phyloP scores from a whole-genome alignment of 2,329 filamentous ascomycete species.

The Raffaelea ambrosiae region DNA sequence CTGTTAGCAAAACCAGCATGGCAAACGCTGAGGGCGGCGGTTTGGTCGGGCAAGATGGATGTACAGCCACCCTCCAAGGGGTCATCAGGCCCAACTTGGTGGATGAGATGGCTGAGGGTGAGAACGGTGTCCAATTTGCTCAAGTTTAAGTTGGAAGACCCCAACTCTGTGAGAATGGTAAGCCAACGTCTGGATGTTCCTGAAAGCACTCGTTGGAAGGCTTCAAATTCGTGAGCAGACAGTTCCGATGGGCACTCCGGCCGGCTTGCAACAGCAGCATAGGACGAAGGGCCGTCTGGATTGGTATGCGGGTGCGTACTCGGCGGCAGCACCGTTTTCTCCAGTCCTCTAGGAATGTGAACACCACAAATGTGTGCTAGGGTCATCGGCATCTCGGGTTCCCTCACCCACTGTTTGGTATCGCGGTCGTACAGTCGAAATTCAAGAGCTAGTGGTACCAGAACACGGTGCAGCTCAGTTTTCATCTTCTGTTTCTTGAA shows the following conservation, averaged over 20 bases:
- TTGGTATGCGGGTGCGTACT: slow-evolving; percentile 20
- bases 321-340: slow-evolving; percentile 19
- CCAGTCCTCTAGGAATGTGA: slow-evolving; percentile 20
- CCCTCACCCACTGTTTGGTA: slow-evolving; percentile 28
- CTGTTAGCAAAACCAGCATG: slow-evolving; percentile 43
- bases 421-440: slow-evolving; percentile 38
- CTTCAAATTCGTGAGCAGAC: slow-evolving; percentile 42
- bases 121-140: slow-evolving; percentile 39
- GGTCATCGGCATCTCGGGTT: slow-evolving; percentile 20
- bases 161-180: slow-evolving; percentile 35
- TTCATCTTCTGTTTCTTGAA: slow-evolving; percentile 33
- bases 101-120: slow-evolving; percentile 41
- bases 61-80: no score
- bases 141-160: slow-evolving; percentile 49
- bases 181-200: slow-evolving; percentile 40
- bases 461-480: slow-evolving; percentile 29
- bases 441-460: slow-evolving; percentile 34
- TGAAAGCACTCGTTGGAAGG: slow-evolving; percentile 38
- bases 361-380: slow-evolving; percentile 37
- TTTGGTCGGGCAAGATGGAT: no score
- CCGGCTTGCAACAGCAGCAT: slow-evolving; percentile 42
- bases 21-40: slow-evolving; percentile 26
- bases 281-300: slow-evolving; percentile 40
- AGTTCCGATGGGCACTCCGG: slow-evolving; percentile 35
- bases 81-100: slow-evolving; percentile 42